Base-by-base conservation (phyloP, 2,329 filamentous ascomycete species). In the Diaporthe caulivora region DNA sequence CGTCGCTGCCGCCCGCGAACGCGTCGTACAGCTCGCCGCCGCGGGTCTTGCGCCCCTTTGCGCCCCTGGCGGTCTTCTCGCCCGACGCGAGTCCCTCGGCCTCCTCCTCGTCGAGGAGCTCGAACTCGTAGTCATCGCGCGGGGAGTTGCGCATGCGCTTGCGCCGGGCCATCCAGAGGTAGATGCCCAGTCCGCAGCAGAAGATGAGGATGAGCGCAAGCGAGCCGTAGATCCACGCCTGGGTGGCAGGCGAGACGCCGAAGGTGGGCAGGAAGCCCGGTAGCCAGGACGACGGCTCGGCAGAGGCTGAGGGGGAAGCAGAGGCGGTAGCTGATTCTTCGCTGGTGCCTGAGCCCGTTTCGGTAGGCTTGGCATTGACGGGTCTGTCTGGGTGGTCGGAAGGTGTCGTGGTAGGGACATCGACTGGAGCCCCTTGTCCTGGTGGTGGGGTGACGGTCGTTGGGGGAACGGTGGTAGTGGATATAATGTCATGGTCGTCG, bases 11-110 rank as follows among this genome's bases (percentile, higher is more conserved):
- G 21, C 94, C 95, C 0, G 97, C 97, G 87, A 99, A 99, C 6
- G 97, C 97, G 86, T 99, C 97, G 82, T 99, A 99, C 57, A 99
- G 85, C 85, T 98, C 96, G 37, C 96, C 95, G 2, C 95, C 97
- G 26, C 94, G 83, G 68, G 88, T 87, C 76, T 89, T 87, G 72
- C 86, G 85, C 24, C 84, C 78, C 77, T 85, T 85, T 77, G 82
- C 80, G 34, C 79, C 79, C 11, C 86, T 83, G 73, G 82, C 82
- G 75, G 71, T 81, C 84, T 84, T 88, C 81, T 86, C 86, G 67
- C 81, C 84, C 73, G 78, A 78, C 10, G 83, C 80, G 70, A 91
- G 81, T 37, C 88, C 87, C 77, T 92, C 87, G 21, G 88, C 86
- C 77, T 97, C 95, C 26, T 95, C 93, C 72, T 95, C 93, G 78